Evolutionary conservation across 768 basidiomycete genomes (phyloP).

Genomic region (Rubroboletus satanas): DNA sequence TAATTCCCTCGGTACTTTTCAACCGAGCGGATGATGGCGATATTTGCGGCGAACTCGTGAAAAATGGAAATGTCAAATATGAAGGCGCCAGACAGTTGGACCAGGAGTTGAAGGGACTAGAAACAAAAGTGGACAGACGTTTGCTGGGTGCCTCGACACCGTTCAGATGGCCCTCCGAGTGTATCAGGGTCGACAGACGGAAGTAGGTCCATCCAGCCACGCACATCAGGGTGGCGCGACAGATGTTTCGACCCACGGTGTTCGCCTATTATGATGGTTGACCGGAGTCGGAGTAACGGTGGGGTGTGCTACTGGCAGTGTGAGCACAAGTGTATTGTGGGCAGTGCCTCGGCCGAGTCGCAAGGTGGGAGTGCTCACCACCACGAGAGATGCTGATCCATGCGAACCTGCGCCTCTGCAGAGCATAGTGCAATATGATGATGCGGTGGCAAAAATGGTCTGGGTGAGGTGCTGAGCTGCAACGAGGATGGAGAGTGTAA

Average conservation of each 20-base stretch:
- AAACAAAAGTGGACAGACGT: background rate
- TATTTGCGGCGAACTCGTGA: slow-evolving; percentile 13
- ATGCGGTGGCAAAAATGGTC: no score
- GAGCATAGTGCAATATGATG: background rate
- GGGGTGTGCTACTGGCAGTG: background rate
- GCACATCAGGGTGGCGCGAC: background rate
- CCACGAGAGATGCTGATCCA: slow-evolving; percentile 12
- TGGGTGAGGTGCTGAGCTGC: slow-evolving; percentile 4
- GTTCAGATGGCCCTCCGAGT: background rate
- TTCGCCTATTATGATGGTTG: background rate
- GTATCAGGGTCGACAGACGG: slow-evolving; percentile 7
- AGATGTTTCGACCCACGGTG: background rate
- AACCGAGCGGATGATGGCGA: slow-evolving; percentile 14
- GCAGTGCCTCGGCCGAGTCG: slow-evolving; percentile 5
- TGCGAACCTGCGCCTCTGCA: slow-evolving; percentile 7
- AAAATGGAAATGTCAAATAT: slow-evolving; percentile 6
- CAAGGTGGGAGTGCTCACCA: background rate
- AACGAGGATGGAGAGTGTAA: slow-evolving; percentile 1
- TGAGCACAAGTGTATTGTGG: background rate
- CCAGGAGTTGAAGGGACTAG: background rate
- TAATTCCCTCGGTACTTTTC: slow-evolving; percentile 17
- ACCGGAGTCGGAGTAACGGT: background rate
- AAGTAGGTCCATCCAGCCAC: background rate
- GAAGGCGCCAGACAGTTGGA: background rate
- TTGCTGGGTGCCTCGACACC: no score